Conservation (phyloP, 441 rosid species). For the Lepidium campestre region DNA sequence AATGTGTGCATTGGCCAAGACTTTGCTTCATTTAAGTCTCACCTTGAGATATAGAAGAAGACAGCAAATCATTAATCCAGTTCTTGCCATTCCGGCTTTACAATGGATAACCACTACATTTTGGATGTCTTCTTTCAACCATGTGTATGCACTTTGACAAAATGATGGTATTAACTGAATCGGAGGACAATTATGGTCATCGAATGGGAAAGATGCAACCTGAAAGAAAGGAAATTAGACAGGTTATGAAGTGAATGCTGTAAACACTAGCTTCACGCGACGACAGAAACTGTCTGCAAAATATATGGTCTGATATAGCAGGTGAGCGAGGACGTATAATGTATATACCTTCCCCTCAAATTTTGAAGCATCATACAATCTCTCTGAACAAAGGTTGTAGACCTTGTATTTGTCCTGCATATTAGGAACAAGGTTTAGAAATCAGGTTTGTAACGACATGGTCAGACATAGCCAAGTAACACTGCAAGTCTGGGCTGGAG, state of each 20-base stretch:
- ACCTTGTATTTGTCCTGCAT: constrained; percentile 81
- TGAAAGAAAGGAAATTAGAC: constrained; percentile 20
- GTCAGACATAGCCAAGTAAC: not conserved
- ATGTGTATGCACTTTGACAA: constrained; percentile 80
- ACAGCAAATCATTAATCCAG: constrained; percentile 83
- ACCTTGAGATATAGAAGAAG: constrained; percentile 83
- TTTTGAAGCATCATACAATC: constrained; percentile 70
- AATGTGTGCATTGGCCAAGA: not conserved
- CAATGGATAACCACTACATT: constrained; percentile 90
- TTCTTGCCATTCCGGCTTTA: constrained; percentile 89
- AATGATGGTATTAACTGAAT: constrained; percentile 64
- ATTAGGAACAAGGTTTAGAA: constrained; percentile 5
- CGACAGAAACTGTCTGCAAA: not conserved
- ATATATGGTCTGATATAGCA: constrained; percentile 1
- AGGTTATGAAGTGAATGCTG: not conserved
- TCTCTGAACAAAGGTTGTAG: constrained; percentile 82
- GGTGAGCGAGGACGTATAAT: constrained; percentile 6
- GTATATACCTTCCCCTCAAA: constrained; percentile 65
- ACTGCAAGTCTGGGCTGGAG: not conserved
- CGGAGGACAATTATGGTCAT: constrained; percentile 87
- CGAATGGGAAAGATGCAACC: constrained; percentile 90
- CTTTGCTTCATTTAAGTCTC: not conserved
- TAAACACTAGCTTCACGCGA: not conserved
- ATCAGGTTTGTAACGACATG: not conserved
- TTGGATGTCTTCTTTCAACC: constrained; percentile 84